A percentile compares a stretch with the other conserved stretches of the same genome.
Conservation (phyloP, 768 basidiomycete species). For the Boletus barrowsii region DNA sequence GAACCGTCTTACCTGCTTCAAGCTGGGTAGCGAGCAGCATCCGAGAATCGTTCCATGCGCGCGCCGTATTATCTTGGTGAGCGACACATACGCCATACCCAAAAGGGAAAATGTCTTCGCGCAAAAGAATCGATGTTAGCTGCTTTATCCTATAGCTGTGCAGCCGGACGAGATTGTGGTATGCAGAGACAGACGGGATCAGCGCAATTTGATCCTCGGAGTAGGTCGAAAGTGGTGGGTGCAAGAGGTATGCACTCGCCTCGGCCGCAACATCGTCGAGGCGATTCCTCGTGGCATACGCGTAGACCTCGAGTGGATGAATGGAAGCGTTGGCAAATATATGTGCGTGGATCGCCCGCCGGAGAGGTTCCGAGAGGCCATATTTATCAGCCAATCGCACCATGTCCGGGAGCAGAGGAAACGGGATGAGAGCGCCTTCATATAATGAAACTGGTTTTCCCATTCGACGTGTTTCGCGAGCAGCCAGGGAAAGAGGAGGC, state of each 20-base stretch:
- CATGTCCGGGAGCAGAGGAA: constrained; percentile 59
- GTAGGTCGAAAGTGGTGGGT: constrained; percentile 55
- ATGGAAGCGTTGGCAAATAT: constrained; percentile 49
- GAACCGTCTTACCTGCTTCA: constrained; percentile 45
- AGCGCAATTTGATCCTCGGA: constrained; percentile 45
- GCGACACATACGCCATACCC: constrained; percentile 62
- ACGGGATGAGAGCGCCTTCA: constrained; percentile 52
- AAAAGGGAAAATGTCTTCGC: constrained; percentile 68
- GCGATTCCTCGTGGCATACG: constrained; percentile 44
- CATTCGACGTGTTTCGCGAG: constrained; percentile 26
- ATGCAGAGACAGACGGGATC: constrained; percentile 58
- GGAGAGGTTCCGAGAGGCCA: constrained; percentile 45
- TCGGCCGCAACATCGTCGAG: constrained; percentile 49
- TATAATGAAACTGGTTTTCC: constrained; percentile 32
- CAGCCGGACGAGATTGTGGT: constrained; percentile 59
- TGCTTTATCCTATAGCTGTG: constrained; percentile 55
- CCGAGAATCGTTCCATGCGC: constrained; percentile 52
- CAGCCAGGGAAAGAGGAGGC: constrained; percentile 35
- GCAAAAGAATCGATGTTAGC: constrained; percentile 49
- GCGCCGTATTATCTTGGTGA: constrained; percentile 45
- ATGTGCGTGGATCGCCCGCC: constrained; percentile 46
- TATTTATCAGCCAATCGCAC: constrained; percentile 68
- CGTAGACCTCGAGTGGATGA: constrained; percentile 60
- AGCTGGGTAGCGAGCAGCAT: constrained; percentile 43
- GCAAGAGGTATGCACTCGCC: constrained; percentile 56